These are phyloP conservation scores for Russula earlei DNA, from an alignment of 768 basidiomycete species.

Conservation along the genomic window DNA sequence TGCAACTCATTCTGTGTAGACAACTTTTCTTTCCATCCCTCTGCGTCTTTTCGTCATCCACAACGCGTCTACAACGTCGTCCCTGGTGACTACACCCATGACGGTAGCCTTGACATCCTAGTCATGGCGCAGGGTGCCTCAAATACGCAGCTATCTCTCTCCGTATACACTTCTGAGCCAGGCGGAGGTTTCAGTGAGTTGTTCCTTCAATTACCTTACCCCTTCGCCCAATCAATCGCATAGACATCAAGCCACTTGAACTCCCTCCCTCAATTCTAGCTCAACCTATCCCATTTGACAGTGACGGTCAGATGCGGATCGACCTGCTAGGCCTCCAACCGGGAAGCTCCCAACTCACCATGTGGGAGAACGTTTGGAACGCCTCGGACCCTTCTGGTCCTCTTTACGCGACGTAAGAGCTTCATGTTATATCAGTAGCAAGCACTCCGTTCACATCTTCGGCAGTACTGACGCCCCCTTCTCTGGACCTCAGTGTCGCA, in stretches of 20 bases:
- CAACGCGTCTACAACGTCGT: constrained; percentile 67
- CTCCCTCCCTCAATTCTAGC: constrained; percentile 56
- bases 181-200: constrained; percentile 58
- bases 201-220: background rate
- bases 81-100: constrained; percentile 89
- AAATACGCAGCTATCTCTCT: constrained; percentile 49
- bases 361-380: constrained; percentile 82
- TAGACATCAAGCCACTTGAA: constrained; percentile 32
- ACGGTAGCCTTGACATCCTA: constrained; percentile 83
- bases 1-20: constrained; percentile 31
- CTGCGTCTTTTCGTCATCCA: constrained; percentile 46
- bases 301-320: constrained; percentile 81
- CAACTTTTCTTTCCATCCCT: constrained; percentile 44
- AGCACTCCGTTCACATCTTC: background rate
- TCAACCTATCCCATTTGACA: constrained; percentile 82
- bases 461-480: constrained; percentile 42
- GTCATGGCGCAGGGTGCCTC: constrained; percentile 63
- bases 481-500: constrained; percentile 52
- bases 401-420: constrained; percentile 59
- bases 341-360: constrained; percentile 37
- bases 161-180: constrained; percentile 56
- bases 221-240: background rate
- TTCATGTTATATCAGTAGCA: background rate
- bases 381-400: constrained; percentile 39
- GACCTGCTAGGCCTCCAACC: constrained; percentile 65